Conservation (phyloP, 345 rosid genomes). For the Melastoma malabathricum region DNA sequence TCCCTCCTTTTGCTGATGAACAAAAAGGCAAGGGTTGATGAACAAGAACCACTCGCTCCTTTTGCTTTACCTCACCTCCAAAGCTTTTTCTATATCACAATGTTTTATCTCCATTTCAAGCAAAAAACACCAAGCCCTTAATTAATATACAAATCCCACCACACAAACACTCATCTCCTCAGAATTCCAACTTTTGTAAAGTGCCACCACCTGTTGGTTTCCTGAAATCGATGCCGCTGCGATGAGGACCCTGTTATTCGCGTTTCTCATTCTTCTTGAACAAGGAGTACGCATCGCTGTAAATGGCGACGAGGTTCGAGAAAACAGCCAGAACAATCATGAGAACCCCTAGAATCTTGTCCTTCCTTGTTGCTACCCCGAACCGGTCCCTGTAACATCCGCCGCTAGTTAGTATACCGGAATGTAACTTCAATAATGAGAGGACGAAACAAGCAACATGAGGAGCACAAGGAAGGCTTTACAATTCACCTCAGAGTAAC, state of each 20-base stretch:
- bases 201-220: too few species aligned
- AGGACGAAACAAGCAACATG: not conserved
- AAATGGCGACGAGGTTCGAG: slow-evolving; percentile 64
- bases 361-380: slow-evolving; percentile 53
- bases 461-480: not conserved
- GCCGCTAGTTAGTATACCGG: not conserved
- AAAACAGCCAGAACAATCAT: slow-evolving; percentile 76
- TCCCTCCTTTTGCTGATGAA: too few species aligned
- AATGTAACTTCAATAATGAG: not conserved
- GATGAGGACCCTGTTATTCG: not conserved
- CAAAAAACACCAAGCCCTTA: too few species aligned
- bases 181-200: too few species aligned
- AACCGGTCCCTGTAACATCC: slow-evolving; percentile 54
- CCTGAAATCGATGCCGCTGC: too few species aligned
- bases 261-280: slow-evolving; percentile 16
- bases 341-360: slow-evolving; percentile 42
- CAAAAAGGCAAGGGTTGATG: too few species aligned
- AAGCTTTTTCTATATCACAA: too few species aligned
- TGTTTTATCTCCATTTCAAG: too few species aligned
- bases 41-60: too few species aligned
- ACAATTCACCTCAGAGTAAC: slow-evolving; percentile 58
- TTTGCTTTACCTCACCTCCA: too few species aligned
- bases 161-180: too few species aligned
- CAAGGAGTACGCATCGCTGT: slow-evolving; percentile 54
- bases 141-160: too few species aligned